Percentiles rank a stretch among this genome's conserved stretches.
phyloP scores from a whole-genome alignment of 2,329 filamentous ascomycete genomes.

The Penicillium sp. region DNA sequence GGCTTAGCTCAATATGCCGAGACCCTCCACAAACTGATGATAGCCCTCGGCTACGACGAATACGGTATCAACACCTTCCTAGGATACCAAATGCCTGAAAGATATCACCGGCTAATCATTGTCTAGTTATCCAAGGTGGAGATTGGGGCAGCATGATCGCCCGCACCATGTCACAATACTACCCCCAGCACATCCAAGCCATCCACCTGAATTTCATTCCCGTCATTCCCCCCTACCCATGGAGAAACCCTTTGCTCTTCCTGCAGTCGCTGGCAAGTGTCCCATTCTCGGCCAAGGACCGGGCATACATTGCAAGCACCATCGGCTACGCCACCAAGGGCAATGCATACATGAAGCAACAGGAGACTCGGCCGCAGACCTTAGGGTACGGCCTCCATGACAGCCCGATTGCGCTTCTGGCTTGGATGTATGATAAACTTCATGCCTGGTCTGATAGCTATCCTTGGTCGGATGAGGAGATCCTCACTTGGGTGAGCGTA shows the following conservation, averaged over 20 bases:
- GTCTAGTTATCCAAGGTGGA: conserved; percentile 53
- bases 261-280: conserved; percentile 28
- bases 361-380: conserved; percentile 69
- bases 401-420: conserved; percentile 66
- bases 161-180: conserved; percentile 58
- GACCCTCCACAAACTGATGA: conserved; percentile 65
- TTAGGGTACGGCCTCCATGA: conserved; percentile 67
- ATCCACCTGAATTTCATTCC: conserved; percentile 61
- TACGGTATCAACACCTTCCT: conserved; percentile 44
- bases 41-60: conserved; percentile 61
- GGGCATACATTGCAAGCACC: conserved; percentile 22
- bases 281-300: conserved; percentile 30
- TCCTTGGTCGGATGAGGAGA: conserved; percentile 71
- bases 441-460: conserved; percentile 73
- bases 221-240: conserved; percentile 50
- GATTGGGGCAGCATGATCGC: conserved; percentile 69
- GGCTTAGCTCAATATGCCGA: conserved; percentile 61
- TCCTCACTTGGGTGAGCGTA: conserved; percentile 70
- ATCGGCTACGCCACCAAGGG: conserved; percentile 25
- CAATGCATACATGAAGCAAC: conserved; percentile 55
- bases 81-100: background rate
- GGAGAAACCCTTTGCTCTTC: conserved; percentile 56
- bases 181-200: conserved; percentile 57
- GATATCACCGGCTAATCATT: no score
- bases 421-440: conserved; percentile 80